A percentile compares a stretch with the other conserved stretches of the same genome.
Evolutionary conservation across 768 basidiomycete genomes (phyloP).

Genomic region (Macrolepiota albuminosa): DNA sequence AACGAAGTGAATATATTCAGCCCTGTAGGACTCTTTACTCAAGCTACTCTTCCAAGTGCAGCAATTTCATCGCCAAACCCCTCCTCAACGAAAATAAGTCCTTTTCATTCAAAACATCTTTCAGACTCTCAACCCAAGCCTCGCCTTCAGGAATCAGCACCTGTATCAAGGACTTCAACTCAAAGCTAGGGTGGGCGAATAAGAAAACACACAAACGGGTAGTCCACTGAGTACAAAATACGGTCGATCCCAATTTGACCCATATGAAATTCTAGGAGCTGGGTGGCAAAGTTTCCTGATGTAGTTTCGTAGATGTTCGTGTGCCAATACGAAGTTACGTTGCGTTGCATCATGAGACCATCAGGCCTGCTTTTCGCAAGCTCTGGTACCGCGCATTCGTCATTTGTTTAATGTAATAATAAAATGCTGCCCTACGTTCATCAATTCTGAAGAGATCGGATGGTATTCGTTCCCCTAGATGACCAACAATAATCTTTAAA

Average conservation of each 20-base stretch:
- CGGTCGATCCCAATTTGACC: slow-evolving; percentile 34
- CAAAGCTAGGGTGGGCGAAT: neutral
- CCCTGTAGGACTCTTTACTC: neutral
- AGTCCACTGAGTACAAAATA: slow-evolving; percentile 38
- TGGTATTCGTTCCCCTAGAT: slow-evolving; percentile 37
- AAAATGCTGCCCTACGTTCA: slow-evolving; percentile 22
- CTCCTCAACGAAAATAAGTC: slow-evolving; percentile 23
- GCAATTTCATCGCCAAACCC: slow-evolving; percentile 23
- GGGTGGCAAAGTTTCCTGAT: slow-evolving; percentile 36
- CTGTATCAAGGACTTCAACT: slow-evolving; percentile 7
- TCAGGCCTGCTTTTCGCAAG: slow-evolving; percentile 21
- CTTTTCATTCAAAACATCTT: slow-evolving; percentile 12
- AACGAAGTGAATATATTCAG: neutral
- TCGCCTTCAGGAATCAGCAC: slow-evolving; percentile 15
- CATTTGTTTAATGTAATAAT: neutral
- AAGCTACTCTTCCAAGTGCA: slow-evolving; percentile 22
- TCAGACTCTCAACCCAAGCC: slow-evolving; percentile 23
- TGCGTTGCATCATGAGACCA: slow-evolving; percentile 34
- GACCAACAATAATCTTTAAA: slow-evolving; percentile 36
- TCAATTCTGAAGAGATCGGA: slow-evolving; percentile 38
- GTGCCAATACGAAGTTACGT: slow-evolving; percentile 32
- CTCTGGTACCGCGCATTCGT: slow-evolving; percentile 18
- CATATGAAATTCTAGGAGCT: slow-evolving; percentile 33
- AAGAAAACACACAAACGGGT: slow-evolving; percentile 25
- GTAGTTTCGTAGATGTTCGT: slow-evolving; percentile 37